Conservation (phyloP, 2,329 filamentous ascomycete genomes). For the Xylariaceae sp. region DNA sequence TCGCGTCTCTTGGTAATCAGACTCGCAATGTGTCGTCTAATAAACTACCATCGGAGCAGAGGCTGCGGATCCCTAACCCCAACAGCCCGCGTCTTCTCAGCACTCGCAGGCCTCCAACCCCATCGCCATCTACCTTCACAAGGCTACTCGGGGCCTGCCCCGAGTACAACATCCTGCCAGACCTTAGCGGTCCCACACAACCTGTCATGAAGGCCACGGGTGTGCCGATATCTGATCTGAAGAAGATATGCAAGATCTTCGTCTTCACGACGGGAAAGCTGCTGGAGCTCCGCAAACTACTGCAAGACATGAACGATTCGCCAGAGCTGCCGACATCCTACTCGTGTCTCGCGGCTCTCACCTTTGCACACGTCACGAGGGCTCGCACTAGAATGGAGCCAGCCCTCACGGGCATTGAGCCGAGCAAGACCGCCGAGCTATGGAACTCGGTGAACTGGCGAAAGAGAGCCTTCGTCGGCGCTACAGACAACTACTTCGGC, state of each 20-base stretch:
- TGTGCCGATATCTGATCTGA: constrained; percentile 27
- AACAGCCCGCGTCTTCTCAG: constrained; percentile 16
- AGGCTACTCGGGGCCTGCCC: constrained; percentile 31
- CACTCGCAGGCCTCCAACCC: constrained; percentile 15
- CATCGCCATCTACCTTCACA: constrained; percentile 18
- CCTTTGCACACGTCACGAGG: constrained; percentile 37
- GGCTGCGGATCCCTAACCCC: constrained; percentile 19
- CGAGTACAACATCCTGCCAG: constrained; percentile 34
- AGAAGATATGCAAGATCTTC: constrained; percentile 39
- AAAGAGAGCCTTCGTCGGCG: constrained; percentile 31
- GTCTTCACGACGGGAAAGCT: constrained; percentile 34
- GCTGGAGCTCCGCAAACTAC: constrained; percentile 28
- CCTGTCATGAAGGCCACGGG: constrained; percentile 28
- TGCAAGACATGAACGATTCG: constrained; percentile 18
- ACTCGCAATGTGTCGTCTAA: constrained; percentile 27
- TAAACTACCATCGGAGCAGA: constrained; percentile 28
- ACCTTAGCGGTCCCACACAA: constrained; percentile 35
- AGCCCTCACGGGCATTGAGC: constrained; percentile 21
- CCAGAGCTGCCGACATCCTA: constrained; percentile 34
- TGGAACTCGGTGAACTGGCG: constrained; percentile 41
- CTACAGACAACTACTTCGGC: constrained; percentile 35
- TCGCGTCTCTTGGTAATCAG: constrained; percentile 35
- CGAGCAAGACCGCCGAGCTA: constrained; percentile 25
- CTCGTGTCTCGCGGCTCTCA: constrained; percentile 36
- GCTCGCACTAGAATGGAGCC: constrained; percentile 29